Conservation (phyloP, 2,329 filamentous ascomycete species). For the Fusarium sp. region DNA sequence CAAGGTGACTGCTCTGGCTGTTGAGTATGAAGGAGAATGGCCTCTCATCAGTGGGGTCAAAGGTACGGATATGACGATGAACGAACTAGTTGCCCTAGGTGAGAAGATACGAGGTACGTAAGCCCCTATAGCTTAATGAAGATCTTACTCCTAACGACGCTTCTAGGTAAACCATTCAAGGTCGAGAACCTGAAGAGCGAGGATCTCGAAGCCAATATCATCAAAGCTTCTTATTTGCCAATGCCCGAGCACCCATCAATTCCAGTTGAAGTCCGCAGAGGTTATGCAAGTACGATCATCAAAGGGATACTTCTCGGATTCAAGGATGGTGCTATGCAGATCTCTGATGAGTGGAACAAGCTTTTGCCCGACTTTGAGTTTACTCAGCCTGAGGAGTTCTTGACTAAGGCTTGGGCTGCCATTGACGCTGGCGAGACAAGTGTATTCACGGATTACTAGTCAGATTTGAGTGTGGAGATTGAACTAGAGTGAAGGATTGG, state of each 20-base stretch:
- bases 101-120: constrained; percentile 51
- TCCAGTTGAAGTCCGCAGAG: constrained; percentile 36
- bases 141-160: not conserved
- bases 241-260: constrained; percentile 35
- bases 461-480: too few relatives aligned
- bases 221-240: constrained; percentile 47
- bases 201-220: constrained; percentile 38
- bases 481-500: too few relatives aligned
- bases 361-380: constrained; percentile 61
- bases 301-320: constrained; percentile 25
- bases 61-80: constrained; percentile 54
- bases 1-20: constrained; percentile 54
- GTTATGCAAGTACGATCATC: not conserved
- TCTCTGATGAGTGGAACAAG: constrained; percentile 60
- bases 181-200: constrained; percentile 33
- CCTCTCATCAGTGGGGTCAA: constrained; percentile 58
- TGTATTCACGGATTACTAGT: not conserved
- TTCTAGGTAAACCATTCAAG: constrained; percentile 38
- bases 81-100: constrained; percentile 57
- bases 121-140: rapidly evolving
- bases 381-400: constrained; percentile 57
- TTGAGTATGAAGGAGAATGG: constrained; percentile 61
- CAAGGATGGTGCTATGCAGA: constrained; percentile 46
- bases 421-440: constrained; percentile 29
- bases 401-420: constrained; percentile 50